Percentiles rank a stretch among this genome's conserved stretches.
Evolutionary conservation across 768 basidiomycete genomes (phyloP).

Genomic region (Serpula lacrymans): DNA sequence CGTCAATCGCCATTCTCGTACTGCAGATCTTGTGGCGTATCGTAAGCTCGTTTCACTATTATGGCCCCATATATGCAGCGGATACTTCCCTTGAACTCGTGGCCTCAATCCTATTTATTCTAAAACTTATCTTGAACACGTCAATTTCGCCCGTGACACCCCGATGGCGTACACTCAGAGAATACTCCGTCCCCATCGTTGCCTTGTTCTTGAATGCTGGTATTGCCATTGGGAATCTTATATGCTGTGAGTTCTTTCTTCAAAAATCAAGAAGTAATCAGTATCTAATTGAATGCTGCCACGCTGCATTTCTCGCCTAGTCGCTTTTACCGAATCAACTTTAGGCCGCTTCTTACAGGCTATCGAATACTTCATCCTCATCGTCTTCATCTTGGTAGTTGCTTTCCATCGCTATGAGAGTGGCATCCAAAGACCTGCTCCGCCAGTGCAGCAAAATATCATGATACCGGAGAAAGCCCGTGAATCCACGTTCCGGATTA

Average conservation of each 20-base stretch:
- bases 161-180: conserved; percentile 41
- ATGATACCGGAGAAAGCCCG: conserved; percentile 23
- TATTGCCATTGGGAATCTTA: conserved; percentile 54
- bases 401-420: conserved; percentile 24
- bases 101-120: conserved; percentile 53
- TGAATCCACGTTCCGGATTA: conserved; percentile 22
- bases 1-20: conserved; percentile 43
- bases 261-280: background rate
- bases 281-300: conserved; percentile 9
- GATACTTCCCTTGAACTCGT: conserved; percentile 58
- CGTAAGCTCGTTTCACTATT: conserved; percentile 30
- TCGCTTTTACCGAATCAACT: conserved; percentile 64
- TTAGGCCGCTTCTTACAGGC: conserved; percentile 68
- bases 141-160: conserved; percentile 39
- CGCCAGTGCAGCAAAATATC: background rate
- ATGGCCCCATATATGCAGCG: conserved; percentile 51
- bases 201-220: conserved; percentile 51
- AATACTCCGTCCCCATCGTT: conserved; percentile 47
- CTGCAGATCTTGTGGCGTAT: conserved; percentile 68
- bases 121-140: conserved; percentile 61
- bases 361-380: conserved; percentile 57
- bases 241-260: conserved; percentile 47
- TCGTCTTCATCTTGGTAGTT: conserved; percentile 53
- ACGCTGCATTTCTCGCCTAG: conserved; percentile 29
- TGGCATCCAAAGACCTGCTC: background rate